These are phyloP conservation scores for Cryphonectria japonica DNA, from an alignment of 2,329 filamentous ascomycete species.

Conservation along the genomic window DNA sequence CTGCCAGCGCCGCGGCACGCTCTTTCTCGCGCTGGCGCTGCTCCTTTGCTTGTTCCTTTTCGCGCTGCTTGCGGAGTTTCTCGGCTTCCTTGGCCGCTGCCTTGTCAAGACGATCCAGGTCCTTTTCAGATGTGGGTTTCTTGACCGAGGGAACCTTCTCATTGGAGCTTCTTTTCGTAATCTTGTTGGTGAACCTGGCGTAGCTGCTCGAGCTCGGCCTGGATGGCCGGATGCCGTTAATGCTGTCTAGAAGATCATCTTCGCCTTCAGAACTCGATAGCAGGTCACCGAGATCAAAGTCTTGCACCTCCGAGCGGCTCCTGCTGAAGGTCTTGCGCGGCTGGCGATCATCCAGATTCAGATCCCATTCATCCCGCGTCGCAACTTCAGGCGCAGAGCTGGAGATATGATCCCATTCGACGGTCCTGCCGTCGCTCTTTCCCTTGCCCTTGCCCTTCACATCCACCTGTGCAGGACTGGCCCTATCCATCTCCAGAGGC, in stretches of 20 bases:
- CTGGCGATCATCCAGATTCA: neutral
- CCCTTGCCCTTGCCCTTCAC: slow-evolving; percentile 5
- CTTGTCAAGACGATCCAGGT: slow-evolving; percentile 44
- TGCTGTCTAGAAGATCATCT: slow-evolving; percentile 53
- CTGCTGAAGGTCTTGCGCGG: slow-evolving; percentile 27
- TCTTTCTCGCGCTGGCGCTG: slow-evolving; percentile 67
- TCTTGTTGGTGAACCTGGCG: slow-evolving; percentile 6
- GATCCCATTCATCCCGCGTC: slow-evolving; percentile 25
- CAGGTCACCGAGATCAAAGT: slow-evolving; percentile 42
- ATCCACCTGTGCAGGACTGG: slow-evolving; percentile 30
- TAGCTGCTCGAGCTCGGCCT: slow-evolving; percentile 29
- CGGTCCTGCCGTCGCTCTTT: slow-evolving; percentile 27
- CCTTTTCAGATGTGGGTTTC: slow-evolving; percentile 27
- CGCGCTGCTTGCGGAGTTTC: slow-evolving; percentile 57
- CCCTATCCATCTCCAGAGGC: slow-evolving; percentile 19
- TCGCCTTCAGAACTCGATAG: slow-evolving; percentile 30
- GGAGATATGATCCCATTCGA: slow-evolving; percentile 55
- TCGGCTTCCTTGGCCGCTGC: slow-evolving; percentile 55
- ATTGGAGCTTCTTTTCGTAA: slow-evolving; percentile 19
- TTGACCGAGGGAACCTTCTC: slow-evolving; percentile 31
- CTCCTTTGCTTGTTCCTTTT: slow-evolving; percentile 64
- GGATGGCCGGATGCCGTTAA: slow-evolving; percentile 41
- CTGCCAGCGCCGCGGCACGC: slow-evolving; percentile 66
- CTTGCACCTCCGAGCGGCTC: slow-evolving; percentile 35
- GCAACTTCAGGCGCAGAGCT: slow-evolving; percentile 53